Base-by-base conservation (phyloP, 2,329 filamentous ascomycete species). In the Colletotrichum navitas region DNA sequence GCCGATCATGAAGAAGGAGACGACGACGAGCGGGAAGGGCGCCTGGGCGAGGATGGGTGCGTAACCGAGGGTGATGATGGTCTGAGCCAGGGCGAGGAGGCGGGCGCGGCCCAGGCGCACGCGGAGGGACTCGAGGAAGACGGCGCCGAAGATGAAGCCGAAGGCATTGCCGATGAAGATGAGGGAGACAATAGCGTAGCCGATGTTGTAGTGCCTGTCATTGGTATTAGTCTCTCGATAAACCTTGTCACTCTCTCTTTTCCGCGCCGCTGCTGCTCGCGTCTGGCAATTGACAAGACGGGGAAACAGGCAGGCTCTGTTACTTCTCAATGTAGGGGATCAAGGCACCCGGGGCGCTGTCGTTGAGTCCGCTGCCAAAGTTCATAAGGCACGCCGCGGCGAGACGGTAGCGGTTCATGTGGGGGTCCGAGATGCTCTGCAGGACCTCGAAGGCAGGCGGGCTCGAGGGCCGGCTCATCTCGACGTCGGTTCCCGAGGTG, bases 151-250 rank as follows among this genome's bases (percentile, higher is more conserved):
- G 77, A 97, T 90, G 82, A 94, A 97, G 21, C 94, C 94, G 5
- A 91, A 74, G 0, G 94, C 93, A 75, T 93, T 93, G 55, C 91
- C 89, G 39, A 96, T 88, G 83, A 96, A 97, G 77, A 97, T 93
- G 47, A 95, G 84, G 2, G 94, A 95, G 3, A 96, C 92, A 11
- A 94, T 81, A 2, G 90, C 92, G 79, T 96, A 95, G 52, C 91
- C 91, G 67, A 96, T 93, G 69, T 85, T 75, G 77, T 95, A 97
- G 76, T 92, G 80, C 55, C 87, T 89, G 56, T 10, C 12, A 3
- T 3, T 29, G 18, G 61, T 56, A 49, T 60, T 7, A 60, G 52
- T 51, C 32, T 24, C 34, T 52, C 24, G 21, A 18, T 3, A 1
- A n/a, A 4, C 45, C 10, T 5, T 12, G 2, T 47, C n/a, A 12